These are phyloP conservation scores for Penicillium sp. DNA, from an alignment of 2,329 filamentous ascomycete species.

Conservation along the genomic window DNA sequence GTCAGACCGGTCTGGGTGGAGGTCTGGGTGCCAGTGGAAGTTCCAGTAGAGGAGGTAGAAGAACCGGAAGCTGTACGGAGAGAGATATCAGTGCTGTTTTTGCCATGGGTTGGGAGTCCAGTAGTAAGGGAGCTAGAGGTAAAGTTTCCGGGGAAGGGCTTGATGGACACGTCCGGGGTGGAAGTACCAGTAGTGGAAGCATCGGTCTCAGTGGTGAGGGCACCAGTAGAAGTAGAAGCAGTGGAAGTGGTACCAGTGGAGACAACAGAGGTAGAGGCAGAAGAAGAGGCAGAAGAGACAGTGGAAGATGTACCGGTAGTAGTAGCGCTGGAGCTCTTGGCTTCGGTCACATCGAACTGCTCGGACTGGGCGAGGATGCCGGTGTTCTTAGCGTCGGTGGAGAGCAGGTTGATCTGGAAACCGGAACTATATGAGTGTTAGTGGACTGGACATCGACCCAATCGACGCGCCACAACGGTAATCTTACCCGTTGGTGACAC, in stretches of 20 bases:
- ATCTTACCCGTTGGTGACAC: slow-evolving; percentile 25
- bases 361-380: slow-evolving; percentile 46
- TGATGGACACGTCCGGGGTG: slow-evolving; percentile 1
- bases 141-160: background rate
- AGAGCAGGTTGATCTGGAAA: slow-evolving; percentile 45
- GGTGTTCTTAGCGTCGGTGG: slow-evolving; percentile 33
- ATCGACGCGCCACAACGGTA: no score
- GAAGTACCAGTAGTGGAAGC: slow-evolving; percentile 14
- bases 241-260: slow-evolving; percentile 13
- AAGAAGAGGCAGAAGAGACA: slow-evolving; percentile 10
- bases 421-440: slow-evolving; percentile 27
- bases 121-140: background rate
- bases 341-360: slow-evolving; percentile 34
- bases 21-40: slow-evolving; percentile 13
- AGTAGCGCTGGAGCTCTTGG: slow-evolving; percentile 19
- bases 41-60: slow-evolving; percentile 6
- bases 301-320: slow-evolving; percentile 18
- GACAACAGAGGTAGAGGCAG: slow-evolving; percentile 11
- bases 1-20: slow-evolving; percentile 9
- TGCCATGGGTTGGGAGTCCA: background rate
- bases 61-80: slow-evolving; percentile 11
- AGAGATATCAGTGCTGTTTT: slow-evolving; percentile 3
- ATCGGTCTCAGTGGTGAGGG: slow-evolving; percentile 8
- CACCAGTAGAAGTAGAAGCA: slow-evolving; percentile 11
- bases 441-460: background rate